These are phyloP conservation scores for Plasmodium yoelii DNA, from an alignment of 169 alveolate genomes.

Conservation along the genomic window DNA sequence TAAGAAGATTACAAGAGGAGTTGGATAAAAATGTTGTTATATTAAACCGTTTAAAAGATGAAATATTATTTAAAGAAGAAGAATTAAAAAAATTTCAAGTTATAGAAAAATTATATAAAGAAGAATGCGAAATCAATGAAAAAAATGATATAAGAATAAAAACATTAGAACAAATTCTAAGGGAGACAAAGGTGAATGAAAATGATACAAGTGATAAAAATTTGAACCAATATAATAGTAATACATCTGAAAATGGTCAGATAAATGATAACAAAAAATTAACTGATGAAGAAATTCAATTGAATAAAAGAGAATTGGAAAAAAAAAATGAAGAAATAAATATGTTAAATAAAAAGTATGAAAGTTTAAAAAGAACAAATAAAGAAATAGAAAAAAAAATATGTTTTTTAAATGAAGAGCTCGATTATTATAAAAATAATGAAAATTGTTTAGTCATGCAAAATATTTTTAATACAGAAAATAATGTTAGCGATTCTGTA, in stretches of 20 bases:
- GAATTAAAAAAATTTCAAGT: constrained; percentile 67
- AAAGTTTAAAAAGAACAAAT: constrained; percentile 52
- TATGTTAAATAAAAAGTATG: constrained; percentile 47
- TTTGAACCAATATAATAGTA: neutral
- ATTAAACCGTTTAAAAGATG: constrained; percentile 70
- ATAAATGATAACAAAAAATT: neutral
- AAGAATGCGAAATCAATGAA: constrained; percentile 55
- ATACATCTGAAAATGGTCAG: neutral
- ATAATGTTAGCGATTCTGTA: constrained; percentile 50
- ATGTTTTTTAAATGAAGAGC: constrained; percentile 60
- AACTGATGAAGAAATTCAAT: constrained; percentile 15
- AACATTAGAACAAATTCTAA: constrained; percentile 32
- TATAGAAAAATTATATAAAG: constrained; percentile 56
- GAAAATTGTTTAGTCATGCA: constrained; percentile 75
- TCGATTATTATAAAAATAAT: constrained; percentile 75
- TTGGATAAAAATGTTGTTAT: constrained; percentile 72
- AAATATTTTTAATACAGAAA: constrained; percentile 69
- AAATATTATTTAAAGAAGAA: constrained; percentile 72
- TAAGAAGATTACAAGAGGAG: constrained; percentile 74
- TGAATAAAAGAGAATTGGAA: constrained; percentile 18
- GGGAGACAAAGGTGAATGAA: constrained; percentile 1
- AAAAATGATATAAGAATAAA: constrained; percentile 67
- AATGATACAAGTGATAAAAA: constrained; percentile 4
- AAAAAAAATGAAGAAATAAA: constrained; percentile 46
- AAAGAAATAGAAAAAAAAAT: constrained; percentile 66